phyloP scores from a whole-genome alignment of 768 basidiomycete genomes.

The Amanita brunnescens region DNA sequence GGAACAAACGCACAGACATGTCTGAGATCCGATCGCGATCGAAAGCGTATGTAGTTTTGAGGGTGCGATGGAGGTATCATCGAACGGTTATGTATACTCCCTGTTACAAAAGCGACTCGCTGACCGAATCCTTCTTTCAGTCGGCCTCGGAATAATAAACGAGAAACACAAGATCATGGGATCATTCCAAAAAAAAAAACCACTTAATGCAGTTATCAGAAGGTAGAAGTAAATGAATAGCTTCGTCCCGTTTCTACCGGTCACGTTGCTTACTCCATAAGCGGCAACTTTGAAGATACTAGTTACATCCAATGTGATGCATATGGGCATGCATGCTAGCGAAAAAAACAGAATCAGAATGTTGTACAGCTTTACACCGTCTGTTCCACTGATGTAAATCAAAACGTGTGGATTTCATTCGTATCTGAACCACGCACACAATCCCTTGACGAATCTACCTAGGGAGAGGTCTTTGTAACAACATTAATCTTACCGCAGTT shows the following conservation, averaged over 20 bases:
- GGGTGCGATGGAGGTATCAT: no score
- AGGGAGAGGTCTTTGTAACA: background rate
- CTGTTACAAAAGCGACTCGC: no score
- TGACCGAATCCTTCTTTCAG: no score
- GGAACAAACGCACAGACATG: no score
- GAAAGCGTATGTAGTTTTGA: no score
- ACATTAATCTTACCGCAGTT: conserved; percentile 12
- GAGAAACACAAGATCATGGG: conserved; percentile 90
- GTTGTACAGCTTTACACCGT: conserved; percentile 82
- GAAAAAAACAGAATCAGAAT: conserved; percentile 91
- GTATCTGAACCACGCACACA: conserved; percentile 31
- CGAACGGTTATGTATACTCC: no score
- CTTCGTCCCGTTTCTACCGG: conserved; percentile 61
- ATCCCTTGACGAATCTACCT: conserved; percentile 63
- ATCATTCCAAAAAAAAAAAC: conserved; percentile 88
- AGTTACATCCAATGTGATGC: conserved; percentile 85
- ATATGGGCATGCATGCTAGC: conserved; percentile 86
- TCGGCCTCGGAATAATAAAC: no score
- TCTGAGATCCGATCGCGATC: no score
- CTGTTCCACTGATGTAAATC: conserved; percentile 19
- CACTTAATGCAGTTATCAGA: conserved; percentile 70
- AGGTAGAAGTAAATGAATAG: conserved; percentile 78
- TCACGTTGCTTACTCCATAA: conserved; percentile 79
- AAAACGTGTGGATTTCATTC: background rate
- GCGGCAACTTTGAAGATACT: conserved; percentile 83